Conservation (phyloP, 2,329 filamentous ascomycete species). For the Talaromyces sp. region DNA sequence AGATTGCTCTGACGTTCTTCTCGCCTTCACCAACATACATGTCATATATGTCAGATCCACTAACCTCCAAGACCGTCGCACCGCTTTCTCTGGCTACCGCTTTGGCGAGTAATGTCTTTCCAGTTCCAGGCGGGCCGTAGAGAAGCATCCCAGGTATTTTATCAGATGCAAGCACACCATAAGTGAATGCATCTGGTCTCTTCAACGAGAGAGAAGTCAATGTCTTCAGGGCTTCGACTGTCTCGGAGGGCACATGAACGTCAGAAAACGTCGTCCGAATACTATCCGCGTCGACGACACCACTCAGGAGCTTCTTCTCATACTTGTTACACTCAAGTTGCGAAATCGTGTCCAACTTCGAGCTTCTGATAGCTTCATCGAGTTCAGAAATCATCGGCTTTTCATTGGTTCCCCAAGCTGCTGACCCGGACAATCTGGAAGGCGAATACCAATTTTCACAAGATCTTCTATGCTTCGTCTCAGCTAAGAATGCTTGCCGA, state of each 20-base stretch:
- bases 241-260: conserved; percentile 76
- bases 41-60: conserved; percentile 86
- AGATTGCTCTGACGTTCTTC: conserved; percentile 91
- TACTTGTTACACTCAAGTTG: conserved; percentile 64
- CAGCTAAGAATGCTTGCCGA: conserved; percentile 36
- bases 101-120: conserved; percentile 61
- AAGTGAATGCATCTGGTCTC: conserved; percentile 90
- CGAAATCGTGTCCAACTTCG: conserved; percentile 45
- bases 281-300: conserved; percentile 75
- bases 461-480: conserved; percentile 22
- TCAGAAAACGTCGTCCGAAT: conserved; percentile 85
- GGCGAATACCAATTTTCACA: conserved; percentile 36
- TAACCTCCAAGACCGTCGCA: conserved; percentile 75
- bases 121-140: conserved; percentile 75
- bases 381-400: background rate
- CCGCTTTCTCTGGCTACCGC: conserved; percentile 62
- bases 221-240: conserved; percentile 80
- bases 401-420: conserved; percentile 15
- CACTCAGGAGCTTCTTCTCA: conserved; percentile 76
- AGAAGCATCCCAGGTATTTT: conserved; percentile 85
- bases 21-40: conserved; percentile 96
- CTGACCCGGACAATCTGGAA: conserved; percentile 25
- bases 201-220: conserved; percentile 82
- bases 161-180: conserved; percentile 86
- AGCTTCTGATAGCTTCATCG: background rate